phyloP scores from a whole-genome alignment of 495 filamentous ascomycete genomes.

The Tetracladium marchalianum region DNA sequence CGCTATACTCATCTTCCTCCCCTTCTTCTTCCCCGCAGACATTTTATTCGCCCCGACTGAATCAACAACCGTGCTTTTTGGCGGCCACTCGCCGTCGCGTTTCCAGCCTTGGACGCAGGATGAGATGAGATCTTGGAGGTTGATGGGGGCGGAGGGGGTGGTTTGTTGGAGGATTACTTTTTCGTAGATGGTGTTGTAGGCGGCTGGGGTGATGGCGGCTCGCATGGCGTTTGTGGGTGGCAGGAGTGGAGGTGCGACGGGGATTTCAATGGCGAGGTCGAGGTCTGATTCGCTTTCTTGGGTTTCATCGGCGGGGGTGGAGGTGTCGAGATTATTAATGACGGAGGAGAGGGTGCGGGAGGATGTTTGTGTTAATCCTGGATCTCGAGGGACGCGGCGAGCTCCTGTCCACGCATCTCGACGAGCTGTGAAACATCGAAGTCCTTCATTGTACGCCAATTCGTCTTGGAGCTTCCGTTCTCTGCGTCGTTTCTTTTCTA shows the following conservation, averaged over 20 bases:
- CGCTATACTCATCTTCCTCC: slow-evolving; percentile 23
- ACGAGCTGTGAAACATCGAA: slow-evolving; percentile 62
- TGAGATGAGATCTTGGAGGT: slow-evolving; percentile 69
- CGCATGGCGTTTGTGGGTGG: slow-evolving; percentile 61
- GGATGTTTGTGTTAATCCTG: not conserved
- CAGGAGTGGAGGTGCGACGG: slow-evolving; percentile 55
- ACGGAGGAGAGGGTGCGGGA: not conserved
- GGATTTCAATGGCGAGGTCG: slow-evolving; percentile 27
- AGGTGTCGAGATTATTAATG: not conserved
- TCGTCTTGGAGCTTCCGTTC: slow-evolving; percentile 57
- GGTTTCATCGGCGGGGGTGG: slow-evolving; percentile 9
- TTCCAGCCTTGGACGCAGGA: slow-evolving; percentile 89
- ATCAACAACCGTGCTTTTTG: slow-evolving; percentile 38
- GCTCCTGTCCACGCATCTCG: slow-evolving; percentile 88
- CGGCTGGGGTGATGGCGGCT: slow-evolving; percentile 55
- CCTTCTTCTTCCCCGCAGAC: slow-evolving; percentile 16
- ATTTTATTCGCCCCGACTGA: slow-evolving; percentile 17
- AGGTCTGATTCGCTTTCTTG: slow-evolving; percentile 13
- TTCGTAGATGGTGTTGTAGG: slow-evolving; percentile 77
- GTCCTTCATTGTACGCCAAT: slow-evolving; percentile 71
- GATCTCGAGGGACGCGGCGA: slow-evolving; percentile 6
- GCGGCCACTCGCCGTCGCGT: slow-evolving; percentile 89
- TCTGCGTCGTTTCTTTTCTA: slow-evolving; percentile 48
- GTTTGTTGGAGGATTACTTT: slow-evolving; percentile 72
- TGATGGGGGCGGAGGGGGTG: slow-evolving; percentile 77